Percentiles rank a stretch among this genome's conserved stretches.
Evolutionary conservation across 2,329 filamentous ascomycete species (phyloP).

Genomic region (Anisogramma anomala): DNA sequence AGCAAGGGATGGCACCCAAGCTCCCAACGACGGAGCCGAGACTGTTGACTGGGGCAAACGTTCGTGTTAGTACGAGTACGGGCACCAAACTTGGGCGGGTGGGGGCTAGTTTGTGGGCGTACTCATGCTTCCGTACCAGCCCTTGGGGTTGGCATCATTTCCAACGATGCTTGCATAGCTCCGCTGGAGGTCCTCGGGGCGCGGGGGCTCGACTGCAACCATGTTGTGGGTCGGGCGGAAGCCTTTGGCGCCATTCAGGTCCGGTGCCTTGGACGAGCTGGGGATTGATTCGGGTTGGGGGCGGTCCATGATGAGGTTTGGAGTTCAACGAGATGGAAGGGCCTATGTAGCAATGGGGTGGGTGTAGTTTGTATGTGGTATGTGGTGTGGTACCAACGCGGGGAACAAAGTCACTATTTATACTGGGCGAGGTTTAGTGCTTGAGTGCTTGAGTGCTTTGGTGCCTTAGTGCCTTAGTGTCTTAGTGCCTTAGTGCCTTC

Average conservation of each 20-base stretch:
- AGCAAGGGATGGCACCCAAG: conserved; percentile 80
- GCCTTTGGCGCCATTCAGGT: conserved; percentile 23
- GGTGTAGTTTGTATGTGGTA: too few relatives aligned
- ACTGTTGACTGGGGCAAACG: conserved; percentile 47
- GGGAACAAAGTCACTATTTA: too few relatives aligned
- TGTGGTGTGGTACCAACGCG: too few relatives aligned
- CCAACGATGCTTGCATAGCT: conserved; percentile 58
- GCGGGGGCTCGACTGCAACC: conserved; percentile 61
- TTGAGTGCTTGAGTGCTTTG: too few relatives aligned
- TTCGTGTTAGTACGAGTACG: neutral
- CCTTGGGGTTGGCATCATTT: conserved; percentile 58
- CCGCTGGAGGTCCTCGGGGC: conserved; percentile 72
- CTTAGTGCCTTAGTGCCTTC: too few relatives aligned
- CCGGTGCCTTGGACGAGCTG: conserved; percentile 17
- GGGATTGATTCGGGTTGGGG: neutral
- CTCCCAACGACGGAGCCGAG: conserved; percentile 67
- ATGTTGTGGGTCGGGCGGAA: conserved; percentile 46
- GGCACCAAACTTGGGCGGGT: neutral
- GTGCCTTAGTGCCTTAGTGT: too few relatives aligned
- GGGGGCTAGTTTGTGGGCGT: conserved; percentile 27
- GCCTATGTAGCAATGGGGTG: too few relatives aligned
- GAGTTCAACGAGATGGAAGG: too few relatives aligned
- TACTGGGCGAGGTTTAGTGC: too few relatives aligned
- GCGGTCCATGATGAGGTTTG: conserved; percentile 4
- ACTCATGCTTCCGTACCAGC: conserved; percentile 88